These are phyloP conservation scores for Spathaspora hagerdaliae DNA, from an alignment of 805 yeast genomes.

Conservation along the genomic window DNA sequence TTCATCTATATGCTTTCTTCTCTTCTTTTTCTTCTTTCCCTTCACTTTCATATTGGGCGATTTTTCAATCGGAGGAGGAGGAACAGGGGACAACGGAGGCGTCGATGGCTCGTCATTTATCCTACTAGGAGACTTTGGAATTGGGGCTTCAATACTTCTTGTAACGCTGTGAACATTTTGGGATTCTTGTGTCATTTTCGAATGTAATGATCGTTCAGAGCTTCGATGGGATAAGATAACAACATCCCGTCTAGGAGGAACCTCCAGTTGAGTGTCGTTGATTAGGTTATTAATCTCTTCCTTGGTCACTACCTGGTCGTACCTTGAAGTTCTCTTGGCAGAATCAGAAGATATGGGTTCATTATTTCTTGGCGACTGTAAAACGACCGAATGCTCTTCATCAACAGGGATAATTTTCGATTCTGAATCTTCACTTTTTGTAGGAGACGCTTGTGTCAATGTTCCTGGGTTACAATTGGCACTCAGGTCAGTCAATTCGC, in stretches of 20 bases:
- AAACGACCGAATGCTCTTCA: constrained; percentile 1
- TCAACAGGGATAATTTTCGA: neutral
- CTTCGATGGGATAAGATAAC: constrained; percentile 2
- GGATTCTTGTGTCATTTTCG: neutral
- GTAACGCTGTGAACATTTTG: neutral
- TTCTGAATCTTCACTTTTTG: neutral
- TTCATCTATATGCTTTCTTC: neutral
- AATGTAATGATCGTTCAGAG: neutral
- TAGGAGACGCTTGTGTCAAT: neutral
- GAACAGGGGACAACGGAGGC: constrained; percentile 2
- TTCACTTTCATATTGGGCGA: constrained; percentile 6
- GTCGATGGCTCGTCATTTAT: neutral
- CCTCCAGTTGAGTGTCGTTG: constrained; percentile 10
- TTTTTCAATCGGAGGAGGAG: constrained; percentile 9
- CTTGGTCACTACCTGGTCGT: neutral
- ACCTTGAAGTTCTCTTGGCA: neutral
- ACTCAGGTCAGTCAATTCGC: neutral
- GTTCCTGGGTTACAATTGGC: neutral
- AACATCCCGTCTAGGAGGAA: constrained; percentile 12
- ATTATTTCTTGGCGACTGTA: neutral
- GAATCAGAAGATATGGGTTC: neutral
- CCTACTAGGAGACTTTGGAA: neutral
- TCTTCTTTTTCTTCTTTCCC: neutral
- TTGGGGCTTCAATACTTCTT: neutral
- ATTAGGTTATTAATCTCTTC: constrained; percentile 6